Evolutionary conservation across 208 protist species (phyloP).

Genomic region (Trypanosoma rangeli): DNA sequence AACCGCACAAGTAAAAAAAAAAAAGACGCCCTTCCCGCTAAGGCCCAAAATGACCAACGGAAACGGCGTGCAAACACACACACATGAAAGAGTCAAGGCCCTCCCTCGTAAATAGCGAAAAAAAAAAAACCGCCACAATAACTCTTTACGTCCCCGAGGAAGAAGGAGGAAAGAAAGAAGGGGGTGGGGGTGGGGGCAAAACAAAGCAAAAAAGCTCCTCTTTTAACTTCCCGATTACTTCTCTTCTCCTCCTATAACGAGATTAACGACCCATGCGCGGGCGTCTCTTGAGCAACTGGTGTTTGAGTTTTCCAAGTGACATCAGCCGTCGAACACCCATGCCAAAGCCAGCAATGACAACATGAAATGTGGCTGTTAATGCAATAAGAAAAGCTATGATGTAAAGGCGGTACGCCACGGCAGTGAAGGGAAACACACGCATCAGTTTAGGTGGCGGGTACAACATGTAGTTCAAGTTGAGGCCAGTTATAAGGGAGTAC

Average conservation of each 20-base stretch:
- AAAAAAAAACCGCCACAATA: too few species aligned
- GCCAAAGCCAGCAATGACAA: slow-evolving; percentile 18
- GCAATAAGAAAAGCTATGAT: slow-evolving; percentile 40
- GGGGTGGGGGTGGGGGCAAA: too few species aligned
- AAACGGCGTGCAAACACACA: too few species aligned
- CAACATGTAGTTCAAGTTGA: slow-evolving; percentile 83
- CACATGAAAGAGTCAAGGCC: background rate
- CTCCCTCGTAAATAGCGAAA: too few species aligned
- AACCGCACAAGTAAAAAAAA: too few species aligned
- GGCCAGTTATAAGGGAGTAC: slow-evolving; percentile 46
- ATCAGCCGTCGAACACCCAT: background rate
- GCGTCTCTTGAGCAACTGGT: background rate
- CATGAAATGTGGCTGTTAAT: slow-evolving; percentile 35
- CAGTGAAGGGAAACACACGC: slow-evolving; percentile 12
- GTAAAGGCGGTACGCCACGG: slow-evolving; percentile 42
- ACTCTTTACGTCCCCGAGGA: too few species aligned
- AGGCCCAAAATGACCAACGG: too few species aligned
- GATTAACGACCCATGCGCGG: background rate
- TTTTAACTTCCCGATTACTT: background rate
- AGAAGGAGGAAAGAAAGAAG: too few species aligned
- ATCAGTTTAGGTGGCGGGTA: slow-evolving; percentile 42
- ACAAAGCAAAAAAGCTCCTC: too few species aligned
- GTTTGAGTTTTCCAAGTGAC: background rate
- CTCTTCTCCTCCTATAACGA: background rate
- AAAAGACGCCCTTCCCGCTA: too few species aligned